Conservation (phyloP, 2,329 filamentous ascomycete genomes). For the Paraconiothyrium brasiliense region DNA sequence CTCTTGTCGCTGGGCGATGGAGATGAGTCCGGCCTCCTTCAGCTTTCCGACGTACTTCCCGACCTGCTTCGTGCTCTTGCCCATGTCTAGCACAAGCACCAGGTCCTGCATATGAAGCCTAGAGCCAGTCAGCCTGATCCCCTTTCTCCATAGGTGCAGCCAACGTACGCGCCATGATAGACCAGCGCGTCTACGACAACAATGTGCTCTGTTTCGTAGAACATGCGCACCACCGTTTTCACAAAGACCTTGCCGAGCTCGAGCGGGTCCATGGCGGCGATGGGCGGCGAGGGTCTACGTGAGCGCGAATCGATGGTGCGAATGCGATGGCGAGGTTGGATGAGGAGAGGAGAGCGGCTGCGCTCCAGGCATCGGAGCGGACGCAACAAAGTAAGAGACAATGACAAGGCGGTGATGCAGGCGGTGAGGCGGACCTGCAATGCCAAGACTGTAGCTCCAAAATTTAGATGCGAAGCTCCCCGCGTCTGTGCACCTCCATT, state of each 20-base stretch:
- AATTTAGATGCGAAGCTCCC: constrained; percentile 22
- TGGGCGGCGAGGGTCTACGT: background rate
- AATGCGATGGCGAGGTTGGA: background rate
- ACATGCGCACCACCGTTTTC: constrained; percentile 84
- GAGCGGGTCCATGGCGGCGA: constrained; percentile 58
- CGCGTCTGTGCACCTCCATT: background rate
- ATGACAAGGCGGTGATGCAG: constrained; percentile 27
- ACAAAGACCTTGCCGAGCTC: constrained; percentile 80
- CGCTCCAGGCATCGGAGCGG: constrained; percentile 9
- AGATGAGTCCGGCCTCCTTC: constrained; percentile 84
- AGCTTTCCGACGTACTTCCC: constrained; percentile 88
- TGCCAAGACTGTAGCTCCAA: constrained; percentile 33
- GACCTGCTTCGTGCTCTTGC: constrained; percentile 89
- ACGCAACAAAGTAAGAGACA: constrained; percentile 14
- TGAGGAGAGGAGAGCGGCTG: constrained; percentile 1
- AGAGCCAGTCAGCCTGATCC: constrained; percentile 27
- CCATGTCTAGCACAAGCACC: constrained; percentile 75
- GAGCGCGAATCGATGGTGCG: background rate
- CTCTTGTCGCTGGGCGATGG: constrained; percentile 79
- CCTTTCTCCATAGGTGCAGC: constrained; percentile 8
- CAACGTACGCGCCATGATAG: constrained; percentile 72
- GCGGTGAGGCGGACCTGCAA: constrained; percentile 36
- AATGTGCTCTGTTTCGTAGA: constrained; percentile 86
- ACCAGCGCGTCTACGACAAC: constrained; percentile 83
- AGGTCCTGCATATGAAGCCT: constrained; percentile 87